A percentile compares a stretch with the other conserved stretches of the same genome.
These are phyloP conservation scores for Plectosphaerella plurivora DNA, from an alignment of 2,329 filamentous ascomycete species.

Conservation along the genomic window DNA sequence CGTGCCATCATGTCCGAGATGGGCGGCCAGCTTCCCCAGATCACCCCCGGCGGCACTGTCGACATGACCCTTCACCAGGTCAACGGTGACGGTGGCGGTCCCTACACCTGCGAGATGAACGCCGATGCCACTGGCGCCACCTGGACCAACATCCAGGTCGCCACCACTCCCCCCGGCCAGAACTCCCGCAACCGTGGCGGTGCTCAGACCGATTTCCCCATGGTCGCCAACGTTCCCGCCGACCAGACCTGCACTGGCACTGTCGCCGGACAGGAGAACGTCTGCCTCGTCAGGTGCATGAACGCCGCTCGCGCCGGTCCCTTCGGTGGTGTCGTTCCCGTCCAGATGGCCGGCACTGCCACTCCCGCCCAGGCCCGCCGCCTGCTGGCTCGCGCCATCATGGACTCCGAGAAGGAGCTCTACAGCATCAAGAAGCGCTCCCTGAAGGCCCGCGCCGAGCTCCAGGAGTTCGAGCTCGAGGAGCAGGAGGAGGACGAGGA, in stretches of 20 bases:
- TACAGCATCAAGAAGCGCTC: conserved; percentile 16
- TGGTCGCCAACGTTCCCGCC: conserved; percentile 54
- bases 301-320: conserved; percentile 57
- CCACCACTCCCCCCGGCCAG: conserved; percentile 45
- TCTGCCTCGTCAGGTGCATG: conserved; percentile 60
- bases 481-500: conserved; percentile 1
- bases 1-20: conserved; percentile 52
- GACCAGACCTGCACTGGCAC: conserved; percentile 54
- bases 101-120: conserved; percentile 63
- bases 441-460: conserved; percentile 1
- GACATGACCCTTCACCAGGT: conserved; percentile 44
- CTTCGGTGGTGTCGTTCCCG: conserved; percentile 57
- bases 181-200: conserved; percentile 42
- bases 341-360: conserved; percentile 37
- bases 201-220: conserved; percentile 38
- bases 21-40: conserved; percentile 53
- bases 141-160: conserved; percentile 52
- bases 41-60: conserved; percentile 51
- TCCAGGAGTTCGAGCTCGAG: conserved; percentile 7
- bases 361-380: conserved; percentile 16
- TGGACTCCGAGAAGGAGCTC: conserved; percentile 16
- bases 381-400: conserved; percentile 16
- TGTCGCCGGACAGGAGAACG: conserved; percentile 52
- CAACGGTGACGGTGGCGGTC: conserved; percentile 54
- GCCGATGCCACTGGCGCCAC: conserved; percentile 49